Evolutionary conservation across 768 basidiomycete genomes (phyloP).

Genomic region (Dendrothele bispora): DNA sequence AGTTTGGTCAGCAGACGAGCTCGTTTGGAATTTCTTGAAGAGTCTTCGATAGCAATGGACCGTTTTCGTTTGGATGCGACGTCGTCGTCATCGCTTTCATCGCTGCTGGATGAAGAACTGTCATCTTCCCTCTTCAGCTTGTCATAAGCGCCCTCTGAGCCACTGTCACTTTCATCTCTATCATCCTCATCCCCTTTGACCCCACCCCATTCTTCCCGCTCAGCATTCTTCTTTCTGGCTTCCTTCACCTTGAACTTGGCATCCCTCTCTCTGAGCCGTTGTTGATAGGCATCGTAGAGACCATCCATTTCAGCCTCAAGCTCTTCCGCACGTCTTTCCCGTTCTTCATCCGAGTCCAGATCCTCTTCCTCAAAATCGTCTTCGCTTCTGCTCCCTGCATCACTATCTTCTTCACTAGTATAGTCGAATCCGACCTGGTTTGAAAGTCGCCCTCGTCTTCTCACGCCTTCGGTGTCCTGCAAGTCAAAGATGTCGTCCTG

Average conservation of each 20-base stretch:
- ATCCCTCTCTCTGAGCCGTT: slow-evolving; percentile 78
- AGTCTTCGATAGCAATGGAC: slow-evolving; percentile 32
- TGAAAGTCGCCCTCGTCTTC: slow-evolving; percentile 39
- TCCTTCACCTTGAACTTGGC: slow-evolving; percentile 86
- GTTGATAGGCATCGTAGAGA: slow-evolving; percentile 85
- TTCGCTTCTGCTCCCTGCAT: slow-evolving; percentile 20
- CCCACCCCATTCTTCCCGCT: slow-evolving; percentile 82
- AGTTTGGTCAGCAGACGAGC: slow-evolving; percentile 51
- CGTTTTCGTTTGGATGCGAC: slow-evolving; percentile 38
- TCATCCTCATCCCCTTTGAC: slow-evolving; percentile 48
- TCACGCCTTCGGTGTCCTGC: slow-evolving; percentile 50
- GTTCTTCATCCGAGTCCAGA: slow-evolving; percentile 69
- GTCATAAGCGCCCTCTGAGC: slow-evolving; percentile 68
- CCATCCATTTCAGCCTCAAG: slow-evolving; percentile 89
- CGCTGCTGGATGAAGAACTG: slow-evolving; percentile 51
- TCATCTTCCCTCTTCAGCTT: slow-evolving; percentile 48
- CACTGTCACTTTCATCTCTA: slow-evolving; percentile 52
- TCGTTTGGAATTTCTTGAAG: slow-evolving; percentile 44
- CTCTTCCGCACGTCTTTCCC: slow-evolving; percentile 52
- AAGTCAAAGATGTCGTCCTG: slow-evolving; percentile 92
- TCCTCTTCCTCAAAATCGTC: slow-evolving; percentile 37
- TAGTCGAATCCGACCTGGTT: slow-evolving; percentile 44
- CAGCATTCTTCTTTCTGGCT: slow-evolving; percentile 68
- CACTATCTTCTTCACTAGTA: slow-evolving; percentile 42
- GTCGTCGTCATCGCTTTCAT: slow-evolving; percentile 48